Evolutionary conservation across 2,329 filamentous ascomycete genomes (phyloP).

Genomic region (Trichoderma sp.): DNA sequence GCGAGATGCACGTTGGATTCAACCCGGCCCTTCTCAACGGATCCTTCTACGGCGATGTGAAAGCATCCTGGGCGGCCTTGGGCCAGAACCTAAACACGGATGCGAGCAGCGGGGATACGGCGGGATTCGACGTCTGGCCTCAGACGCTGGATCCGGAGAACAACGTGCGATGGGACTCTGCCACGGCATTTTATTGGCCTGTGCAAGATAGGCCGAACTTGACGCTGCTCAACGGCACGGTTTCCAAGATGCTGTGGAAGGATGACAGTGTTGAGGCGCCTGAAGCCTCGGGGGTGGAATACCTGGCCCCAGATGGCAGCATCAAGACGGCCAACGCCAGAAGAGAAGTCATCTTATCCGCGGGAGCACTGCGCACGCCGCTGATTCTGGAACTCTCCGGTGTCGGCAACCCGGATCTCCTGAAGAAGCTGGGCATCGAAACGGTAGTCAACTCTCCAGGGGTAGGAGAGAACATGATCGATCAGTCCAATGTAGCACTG

Average conservation of each 20-base stretch:
- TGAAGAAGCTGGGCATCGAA: slow-evolving; percentile 40
- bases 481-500: slow-evolving; percentile 46
- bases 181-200: slow-evolving; percentile 47
- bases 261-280: slow-evolving; percentile 13
- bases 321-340: slow-evolving; percentile 42
- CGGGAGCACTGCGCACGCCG: slow-evolving; percentile 29
- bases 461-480: slow-evolving; percentile 47
- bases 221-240: slow-evolving; percentile 44
- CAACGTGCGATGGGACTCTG: slow-evolving; percentile 46
- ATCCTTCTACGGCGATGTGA: slow-evolving; percentile 36
- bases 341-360: slow-evolving; percentile 40
- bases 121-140: slow-evolving; percentile 45
- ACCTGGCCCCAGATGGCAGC: slow-evolving; percentile 38
- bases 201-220: slow-evolving; percentile 44
- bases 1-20: slow-evolving; percentile 44
- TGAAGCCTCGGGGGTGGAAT: slow-evolving; percentile 43
- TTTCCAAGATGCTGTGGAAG: slow-evolving; percentile 38
- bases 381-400: slow-evolving; percentile 41
- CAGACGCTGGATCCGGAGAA: slow-evolving; percentile 44
- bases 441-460: slow-evolving; percentile 41
- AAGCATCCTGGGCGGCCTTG: slow-evolving; percentile 40
- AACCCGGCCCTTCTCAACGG: slow-evolving; percentile 41
- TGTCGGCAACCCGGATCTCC: slow-evolving; percentile 38
- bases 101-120: slow-evolving; percentile 44
- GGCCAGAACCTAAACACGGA: slow-evolving; percentile 43